Evolutionary conservation across 1,284 basidiomycete species (phyloP), one percentile per base, ranked within the genome.

Genomic region (Ustilago tritici): DNA sequence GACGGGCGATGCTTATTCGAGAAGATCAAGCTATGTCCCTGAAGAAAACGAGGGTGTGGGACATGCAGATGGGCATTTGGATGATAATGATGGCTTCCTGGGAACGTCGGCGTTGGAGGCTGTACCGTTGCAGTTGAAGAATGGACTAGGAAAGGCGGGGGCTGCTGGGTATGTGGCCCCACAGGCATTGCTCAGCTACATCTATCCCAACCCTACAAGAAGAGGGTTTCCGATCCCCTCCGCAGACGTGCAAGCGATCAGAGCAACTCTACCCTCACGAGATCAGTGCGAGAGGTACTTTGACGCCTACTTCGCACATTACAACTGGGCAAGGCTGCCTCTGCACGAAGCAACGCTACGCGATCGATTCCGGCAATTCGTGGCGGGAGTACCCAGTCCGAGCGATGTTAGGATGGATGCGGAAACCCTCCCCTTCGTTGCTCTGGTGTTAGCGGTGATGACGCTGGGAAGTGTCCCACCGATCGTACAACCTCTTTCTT

Each of bases 211-310:
- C 36, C 70, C 70, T n/a, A 78, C 76, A 17, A 57, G 67, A 3
- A 52, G 70, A 60, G 76, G 76, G 19, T 74, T 78, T 23, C 76
- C 76, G 7, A 78, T 78, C n/a, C 76, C 76, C 0, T 61, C 57
- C 5, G 65, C 76, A 1, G 76, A 78, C 28, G 71, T 78, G 0
- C 76, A 78, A 34, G 67, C 71, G 17, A 78, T 78, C 40, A 64
- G 76, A 2, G 71, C 70, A 0, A 74, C 76, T 5, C 28, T 78
- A 14, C 76, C 76, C 1, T 70, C 70, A 1, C 41, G 68, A 9
- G 71, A 74, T 7, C 70, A 73, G 50, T 74, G 71, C 59, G 76
- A 78, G 19, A 58, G 76, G 10, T 78, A 78, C 68, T 70, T 78
- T 58, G 76, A 78, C 35, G 70, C 67, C 32, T 78, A 70, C 56